Evolutionary conservation across 257 asterid species (phyloP).

Genomic region (Nicotiana tomentosiformis): DNA sequence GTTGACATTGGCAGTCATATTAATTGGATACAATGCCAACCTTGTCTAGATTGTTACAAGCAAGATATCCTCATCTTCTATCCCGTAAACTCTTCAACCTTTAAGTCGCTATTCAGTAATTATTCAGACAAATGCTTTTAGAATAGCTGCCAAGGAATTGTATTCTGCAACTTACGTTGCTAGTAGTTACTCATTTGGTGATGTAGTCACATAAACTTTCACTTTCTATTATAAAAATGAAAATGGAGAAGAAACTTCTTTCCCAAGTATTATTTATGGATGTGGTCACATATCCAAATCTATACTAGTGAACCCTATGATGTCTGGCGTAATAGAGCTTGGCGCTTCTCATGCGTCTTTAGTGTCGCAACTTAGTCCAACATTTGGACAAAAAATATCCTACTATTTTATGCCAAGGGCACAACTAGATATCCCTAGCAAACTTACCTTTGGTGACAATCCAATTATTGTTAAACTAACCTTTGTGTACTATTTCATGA

Average conservation of each 20-base stretch:
- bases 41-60: not conserved
- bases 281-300: not conserved
- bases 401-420: too few relatives aligned
- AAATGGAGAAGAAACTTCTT: not conserved
- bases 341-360: not conserved
- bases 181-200: not conserved
- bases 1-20: not conserved
- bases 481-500: not conserved
- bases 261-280: not conserved
- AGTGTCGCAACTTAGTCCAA: not conserved
- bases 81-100: not conserved
- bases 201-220: not conserved
- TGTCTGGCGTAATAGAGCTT: not conserved
- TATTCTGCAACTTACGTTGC: not conserved
- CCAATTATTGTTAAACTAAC: not conserved
- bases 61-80: not conserved
- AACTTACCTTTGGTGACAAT: not conserved
- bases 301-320: fast-evolving
- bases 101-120: too few relatives aligned
- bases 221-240: not conserved
- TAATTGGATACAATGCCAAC: not conserved
- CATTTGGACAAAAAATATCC: not conserved
- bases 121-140: too few relatives aligned
- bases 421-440: not conserved
- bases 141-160: not conserved